A percentile compares a stretch with the other conserved stretches of the same genome.
Conservation (phyloP, 2,329 filamentous ascomycete genomes). For the Neofusicoccum laricinum region DNA sequence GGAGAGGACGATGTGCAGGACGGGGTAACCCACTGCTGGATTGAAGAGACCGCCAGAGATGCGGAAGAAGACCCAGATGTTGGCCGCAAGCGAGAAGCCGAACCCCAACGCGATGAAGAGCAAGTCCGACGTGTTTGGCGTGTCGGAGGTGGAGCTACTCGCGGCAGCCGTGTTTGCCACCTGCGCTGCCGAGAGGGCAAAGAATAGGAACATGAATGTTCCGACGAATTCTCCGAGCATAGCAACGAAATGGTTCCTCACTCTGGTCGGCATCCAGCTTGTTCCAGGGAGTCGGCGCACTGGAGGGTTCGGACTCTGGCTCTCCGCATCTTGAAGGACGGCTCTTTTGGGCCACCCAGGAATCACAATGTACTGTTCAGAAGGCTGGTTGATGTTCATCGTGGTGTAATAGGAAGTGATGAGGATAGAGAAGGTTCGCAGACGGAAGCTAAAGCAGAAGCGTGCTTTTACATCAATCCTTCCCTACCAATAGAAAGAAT, state of each 20-base stretch:
- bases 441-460: neutral
- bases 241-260: conserved; percentile 43
- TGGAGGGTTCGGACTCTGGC: conserved; percentile 25
- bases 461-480: neutral
- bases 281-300: conserved; percentile 39
- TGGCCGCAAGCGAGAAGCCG: conserved; percentile 39
- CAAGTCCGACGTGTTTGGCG: conserved; percentile 34
- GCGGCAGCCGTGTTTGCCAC: conserved; percentile 39
- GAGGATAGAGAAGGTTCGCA: neutral
- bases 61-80: conserved; percentile 41
- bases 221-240: conserved; percentile 44
- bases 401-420: conserved; percentile 15
- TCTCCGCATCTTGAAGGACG: conserved; percentile 28
- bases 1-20: conserved; percentile 25
- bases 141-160: conserved; percentile 10
- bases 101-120: conserved; percentile 38
- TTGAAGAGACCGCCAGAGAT: conserved; percentile 40
- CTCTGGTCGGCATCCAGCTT: conserved; percentile 43
- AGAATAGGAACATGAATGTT: conserved; percentile 41
- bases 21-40: conserved; percentile 34
- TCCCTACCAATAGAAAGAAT: neutral
- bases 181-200: conserved; percentile 39
- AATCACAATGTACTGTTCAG: conserved; percentile 35
- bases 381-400: conserved; percentile 39
- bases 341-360: conserved; percentile 36